Base-by-base conservation (phyloP, 768 basidiomycete genomes). In the Lentinula raphanica region DNA sequence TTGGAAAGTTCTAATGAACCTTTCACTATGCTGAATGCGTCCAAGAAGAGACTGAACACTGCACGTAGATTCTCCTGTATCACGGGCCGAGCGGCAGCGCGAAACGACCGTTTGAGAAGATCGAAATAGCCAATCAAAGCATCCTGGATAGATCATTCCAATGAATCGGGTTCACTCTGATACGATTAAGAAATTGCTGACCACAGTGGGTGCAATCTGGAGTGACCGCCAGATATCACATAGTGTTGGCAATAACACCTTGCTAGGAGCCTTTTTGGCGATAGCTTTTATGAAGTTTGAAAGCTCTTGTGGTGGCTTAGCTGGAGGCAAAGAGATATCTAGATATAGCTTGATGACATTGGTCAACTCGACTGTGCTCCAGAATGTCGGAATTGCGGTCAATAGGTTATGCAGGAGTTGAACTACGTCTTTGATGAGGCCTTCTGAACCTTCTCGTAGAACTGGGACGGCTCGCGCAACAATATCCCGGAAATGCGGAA, bases 401-500 rank as follows among this genome's bases (percentile, higher is more conserved):
- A 97, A 75, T 8, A 96, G 72, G n/a, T 80, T 77, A 28, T 83
- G 80, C n/a, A 96, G 73, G 7, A 87, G 79, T 23, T 72, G 62
- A 72, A 78, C 35, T 66, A 68, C 71, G 51, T 78, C 64, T 23
- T 71, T 61, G 38, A 71, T 66, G 7, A 68, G 62, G 19, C 59
- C 65, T 62, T 67, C 68, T 29, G 74, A 65, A 25, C 67, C 68
- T 40, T 80, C 76, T 19, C 74, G 77, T 46, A 86, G 72, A 28
- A 83, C 67, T 21, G 68, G 56, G 32, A 85, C 72, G 58, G 83
- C 83, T 54, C 85, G 77, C 4, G 82, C 71, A 15, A 90, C 79
- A 46, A 95, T 81, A 13, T 84, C 79, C 54, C 83, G 83, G 72
- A 97, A 87, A 71, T 84, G 80, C 4, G 96, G 93, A 50, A 99